A percentile compares a stretch with the other conserved stretches of the same genome.
Conservation (phyloP, 768 basidiomycete genomes). For the Boletus barrowsii region DNA sequence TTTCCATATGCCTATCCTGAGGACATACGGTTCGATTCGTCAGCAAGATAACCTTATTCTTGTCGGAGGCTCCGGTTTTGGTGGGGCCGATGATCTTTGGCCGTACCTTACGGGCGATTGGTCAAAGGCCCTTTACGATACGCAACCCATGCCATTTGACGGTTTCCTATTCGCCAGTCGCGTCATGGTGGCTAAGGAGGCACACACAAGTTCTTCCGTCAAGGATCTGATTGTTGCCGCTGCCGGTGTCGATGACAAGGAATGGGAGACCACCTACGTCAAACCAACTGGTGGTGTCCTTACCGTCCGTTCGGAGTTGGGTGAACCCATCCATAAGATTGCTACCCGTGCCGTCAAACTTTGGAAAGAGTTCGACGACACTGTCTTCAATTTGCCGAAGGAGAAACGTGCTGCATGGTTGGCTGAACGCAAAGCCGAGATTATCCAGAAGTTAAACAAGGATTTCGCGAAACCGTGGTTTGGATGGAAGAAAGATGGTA, state of each 20-base stretch:
- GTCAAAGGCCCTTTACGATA: slow-evolving; percentile 75
- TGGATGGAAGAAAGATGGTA: slow-evolving; percentile 91
- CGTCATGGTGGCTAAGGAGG: slow-evolving; percentile 99
- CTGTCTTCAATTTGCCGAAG: slow-evolving; percentile 91
- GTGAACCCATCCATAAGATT: slow-evolving; percentile 99
- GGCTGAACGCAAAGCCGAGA: slow-evolving; percentile 78
- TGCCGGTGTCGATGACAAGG: slow-evolving; percentile 81
- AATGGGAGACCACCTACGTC: slow-evolving; percentile 93
- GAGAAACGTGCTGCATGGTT: slow-evolving; percentile 94
- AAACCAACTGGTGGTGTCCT: slow-evolving; percentile 95
- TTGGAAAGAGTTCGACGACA: slow-evolving; percentile 99
- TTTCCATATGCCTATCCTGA: slow-evolving; percentile 92
- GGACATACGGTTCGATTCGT: slow-evolving; percentile 88
- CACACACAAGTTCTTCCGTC: slow-evolving; percentile 90
- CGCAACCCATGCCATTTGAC: slow-evolving; percentile 97
- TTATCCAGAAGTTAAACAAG: slow-evolving; percentile 88
- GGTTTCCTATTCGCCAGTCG: slow-evolving; percentile 95
- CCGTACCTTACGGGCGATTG: slow-evolving; percentile 97
- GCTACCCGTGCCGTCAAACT: slow-evolving; percentile 95
- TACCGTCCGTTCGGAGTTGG: slow-evolving; percentile 95
- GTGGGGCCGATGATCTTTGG: slow-evolving; percentile 92
- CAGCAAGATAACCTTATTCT: slow-evolving; percentile 85
- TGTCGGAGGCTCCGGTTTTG: slow-evolving; percentile 94
- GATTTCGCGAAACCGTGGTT: slow-evolving; percentile 99
- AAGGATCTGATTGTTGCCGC: slow-evolving; percentile 97